These are phyloP conservation scores for Dactylellina haptotyla DNA, from an alignment of 2,329 filamentous ascomycete species.

Conservation along the genomic window DNA sequence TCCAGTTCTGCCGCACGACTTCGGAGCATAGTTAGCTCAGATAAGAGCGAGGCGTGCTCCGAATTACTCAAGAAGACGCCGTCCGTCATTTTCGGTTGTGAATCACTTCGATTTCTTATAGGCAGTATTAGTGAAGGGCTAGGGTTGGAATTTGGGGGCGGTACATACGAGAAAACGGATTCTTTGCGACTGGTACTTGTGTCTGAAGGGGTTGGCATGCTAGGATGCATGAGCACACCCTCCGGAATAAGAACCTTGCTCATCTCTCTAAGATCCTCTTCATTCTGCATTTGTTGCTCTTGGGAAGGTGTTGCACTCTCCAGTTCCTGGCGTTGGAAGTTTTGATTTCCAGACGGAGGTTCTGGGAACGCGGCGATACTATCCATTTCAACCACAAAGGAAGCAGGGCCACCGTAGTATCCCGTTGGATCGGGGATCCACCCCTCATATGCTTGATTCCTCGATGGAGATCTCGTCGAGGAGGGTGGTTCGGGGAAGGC, in stretches of 20 bases:
- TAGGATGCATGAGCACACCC: conserved; percentile 2
- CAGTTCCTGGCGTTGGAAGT: conserved; percentile 20
- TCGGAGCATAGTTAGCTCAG: conserved; percentile 24
- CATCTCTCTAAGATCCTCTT: conserved; percentile 29
- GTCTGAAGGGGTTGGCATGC: conserved; percentile 13
- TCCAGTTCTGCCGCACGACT: conserved; percentile 10
- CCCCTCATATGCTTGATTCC: conserved; percentile 13
- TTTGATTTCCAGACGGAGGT: conserved; percentile 8
- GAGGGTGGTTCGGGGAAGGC: conserved; percentile 34
- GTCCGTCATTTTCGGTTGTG: conserved; percentile 34
- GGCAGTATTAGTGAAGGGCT: conserved; percentile 9
- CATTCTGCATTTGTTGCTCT: conserved; percentile 18
- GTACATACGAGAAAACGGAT: conserved; percentile 31
- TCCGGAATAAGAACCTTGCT: conserved; percentile 39
- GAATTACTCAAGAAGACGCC: conserved; percentile 26
- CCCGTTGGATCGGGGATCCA: conserved; percentile 36
- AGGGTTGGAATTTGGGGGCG: not conserved
- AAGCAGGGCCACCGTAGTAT: conserved; percentile 28
- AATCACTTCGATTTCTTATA: conserved; percentile 17
- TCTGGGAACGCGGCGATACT: conserved; percentile 18
- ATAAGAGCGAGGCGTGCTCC: conserved; percentile 28
- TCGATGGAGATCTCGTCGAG: conserved; percentile 14
- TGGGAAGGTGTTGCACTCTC: conserved; percentile 12
- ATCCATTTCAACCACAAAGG: conserved; percentile 44
- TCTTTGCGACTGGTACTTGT: conserved; percentile 24